A percentile compares a stretch with the other conserved stretches of the same genome.
Conservation (phyloP, 495 filamentous ascomycete species). For the Penicillium nucicola region DNA sequence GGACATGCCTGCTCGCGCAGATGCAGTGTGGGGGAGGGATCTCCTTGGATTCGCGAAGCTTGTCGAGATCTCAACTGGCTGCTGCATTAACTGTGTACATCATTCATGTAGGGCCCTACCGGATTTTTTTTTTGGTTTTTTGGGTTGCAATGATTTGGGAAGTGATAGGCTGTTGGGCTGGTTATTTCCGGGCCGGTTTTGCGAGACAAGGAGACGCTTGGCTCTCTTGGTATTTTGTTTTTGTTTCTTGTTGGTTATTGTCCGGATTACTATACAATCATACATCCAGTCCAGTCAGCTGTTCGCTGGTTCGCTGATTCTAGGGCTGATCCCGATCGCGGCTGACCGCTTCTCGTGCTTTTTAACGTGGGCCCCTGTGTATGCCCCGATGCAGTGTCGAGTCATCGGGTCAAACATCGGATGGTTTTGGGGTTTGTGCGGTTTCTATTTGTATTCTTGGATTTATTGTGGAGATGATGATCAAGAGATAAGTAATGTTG, state of each 20-base stretch:
- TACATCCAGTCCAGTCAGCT: no score
- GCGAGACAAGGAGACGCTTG: not conserved
- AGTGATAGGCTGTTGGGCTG: not conserved
- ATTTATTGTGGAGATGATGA: conserved; percentile 2
- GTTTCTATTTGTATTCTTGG: not conserved
- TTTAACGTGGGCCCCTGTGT: conserved; percentile 2
- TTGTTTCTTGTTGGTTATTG: not conserved
- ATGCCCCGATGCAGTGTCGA: conserved; percentile 6
- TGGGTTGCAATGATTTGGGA: no score
- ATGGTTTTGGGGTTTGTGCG: not conserved
- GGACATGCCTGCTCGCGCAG: conserved; percentile 19
- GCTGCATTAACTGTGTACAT: not conserved
- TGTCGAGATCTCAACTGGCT: conserved; percentile 20
- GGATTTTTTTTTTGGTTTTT: not conserved
- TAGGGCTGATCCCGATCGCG: conserved; percentile 15
- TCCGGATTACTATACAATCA: not conserved
- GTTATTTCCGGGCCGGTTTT: conserved; percentile 1
- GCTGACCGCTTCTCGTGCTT: conserved; percentile 27
- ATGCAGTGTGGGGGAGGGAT: conserved; percentile 20
- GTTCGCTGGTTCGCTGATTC: not conserved
- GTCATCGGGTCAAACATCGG: conserved; percentile 4
- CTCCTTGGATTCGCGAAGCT: conserved; percentile 27
- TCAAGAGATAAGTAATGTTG: not conserved
- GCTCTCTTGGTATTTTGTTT: not conserved
- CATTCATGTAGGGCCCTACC: not conserved